phyloP scores from a whole-genome alignment of 768 basidiomycete species.

The Strobilomyces dryophilus region DNA sequence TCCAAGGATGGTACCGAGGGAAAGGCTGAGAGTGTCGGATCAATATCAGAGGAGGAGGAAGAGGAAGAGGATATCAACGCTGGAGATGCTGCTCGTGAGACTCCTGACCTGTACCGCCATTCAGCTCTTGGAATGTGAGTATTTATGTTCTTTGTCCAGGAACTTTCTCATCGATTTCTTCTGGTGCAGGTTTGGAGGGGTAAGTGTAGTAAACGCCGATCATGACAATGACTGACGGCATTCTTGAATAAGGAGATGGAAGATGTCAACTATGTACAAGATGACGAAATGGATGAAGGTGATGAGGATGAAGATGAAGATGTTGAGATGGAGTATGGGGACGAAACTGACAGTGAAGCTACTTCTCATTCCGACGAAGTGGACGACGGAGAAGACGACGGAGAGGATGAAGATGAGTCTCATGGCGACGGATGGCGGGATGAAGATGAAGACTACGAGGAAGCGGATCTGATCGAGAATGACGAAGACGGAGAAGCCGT shows the following conservation, averaged over 20 bases:
- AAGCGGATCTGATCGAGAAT: slow-evolving; percentile 59
- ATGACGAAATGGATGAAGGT: slow-evolving; percentile 78
- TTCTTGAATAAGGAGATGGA: slow-evolving; percentile 69
- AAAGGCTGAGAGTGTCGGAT: slow-evolving; percentile 38
- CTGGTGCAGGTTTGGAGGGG: slow-evolving; percentile 62
- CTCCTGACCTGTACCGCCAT: slow-evolving; percentile 92
- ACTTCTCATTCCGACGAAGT: slow-evolving; percentile 75
- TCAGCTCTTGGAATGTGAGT: slow-evolving; percentile 92
- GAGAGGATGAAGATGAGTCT: slow-evolving; percentile 51
- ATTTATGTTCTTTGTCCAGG: neutral
- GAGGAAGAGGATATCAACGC: slow-evolving; percentile 55
- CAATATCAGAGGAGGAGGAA: slow-evolving; percentile 45
- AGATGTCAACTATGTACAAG: slow-evolving; percentile 59
- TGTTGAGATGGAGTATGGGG: slow-evolving; percentile 84
- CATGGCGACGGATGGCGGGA: slow-evolving; percentile 51
- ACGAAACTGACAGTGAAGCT: slow-evolving; percentile 77
- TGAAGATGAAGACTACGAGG: slow-evolving; percentile 50
- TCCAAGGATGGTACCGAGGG: slow-evolving; percentile 53
- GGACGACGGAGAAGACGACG: slow-evolving; percentile 59
- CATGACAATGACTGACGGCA: slow-evolving; percentile 15
- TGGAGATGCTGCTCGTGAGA: slow-evolving; percentile 58
- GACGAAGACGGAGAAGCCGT: slow-evolving; percentile 50
- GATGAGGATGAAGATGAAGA: slow-evolving; percentile 81
- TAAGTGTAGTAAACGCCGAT: slow-evolving; percentile 38
- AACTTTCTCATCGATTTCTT: slow-evolving; percentile 6